phyloP scores from a whole-genome alignment of 2,329 filamentous ascomycete genomes.

The Plenodomus lindquistii region DNA sequence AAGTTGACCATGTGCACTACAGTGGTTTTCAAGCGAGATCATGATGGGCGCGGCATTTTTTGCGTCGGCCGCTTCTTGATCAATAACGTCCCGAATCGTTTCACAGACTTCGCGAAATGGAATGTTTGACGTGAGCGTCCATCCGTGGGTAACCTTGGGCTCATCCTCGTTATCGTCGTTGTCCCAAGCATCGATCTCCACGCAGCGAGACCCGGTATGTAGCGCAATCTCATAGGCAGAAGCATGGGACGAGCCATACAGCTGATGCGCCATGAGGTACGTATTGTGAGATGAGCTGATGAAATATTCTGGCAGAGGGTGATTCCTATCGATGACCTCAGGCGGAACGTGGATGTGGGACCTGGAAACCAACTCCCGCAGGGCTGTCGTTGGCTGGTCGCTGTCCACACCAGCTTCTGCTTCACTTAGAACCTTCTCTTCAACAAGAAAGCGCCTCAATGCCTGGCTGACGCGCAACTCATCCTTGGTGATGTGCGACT shows the following conservation, averaged over 20 bases:
- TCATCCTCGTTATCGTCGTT: slow-evolving; percentile 63
- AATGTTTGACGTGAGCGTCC: slow-evolving; percentile 68
- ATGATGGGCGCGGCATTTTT: slow-evolving; percentile 61
- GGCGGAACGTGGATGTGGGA: slow-evolving; percentile 62
- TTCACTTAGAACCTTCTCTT: slow-evolving; percentile 55
- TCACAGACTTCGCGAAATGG: slow-evolving; percentile 68
- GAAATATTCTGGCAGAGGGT: slow-evolving; percentile 70
- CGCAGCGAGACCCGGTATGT: slow-evolving; percentile 66
- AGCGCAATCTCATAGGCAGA: slow-evolving; percentile 67
- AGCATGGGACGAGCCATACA: slow-evolving; percentile 66
- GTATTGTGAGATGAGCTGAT: slow-evolving; percentile 76
- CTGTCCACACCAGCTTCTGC: slow-evolving; percentile 54
- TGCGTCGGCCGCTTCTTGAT: slow-evolving; percentile 58
- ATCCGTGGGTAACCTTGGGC: slow-evolving; percentile 72
- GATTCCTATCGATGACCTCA: slow-evolving; percentile 59
- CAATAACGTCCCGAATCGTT: slow-evolving; percentile 65
- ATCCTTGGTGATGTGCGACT: slow-evolving; percentile 55
- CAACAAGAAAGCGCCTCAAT: slow-evolving; percentile 59
- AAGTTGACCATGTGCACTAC: slow-evolving; percentile 60
- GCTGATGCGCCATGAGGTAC: slow-evolving; percentile 70
- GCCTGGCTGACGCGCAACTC: slow-evolving; percentile 64
- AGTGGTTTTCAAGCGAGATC: slow-evolving; percentile 71
- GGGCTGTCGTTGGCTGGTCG: slow-evolving; percentile 50
- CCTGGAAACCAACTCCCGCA: slow-evolving; percentile 59
- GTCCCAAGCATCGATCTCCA: slow-evolving; percentile 77